Conservation (phyloP, 2,329 filamentous ascomycete genomes). For the Trichoderma gracile region DNA sequence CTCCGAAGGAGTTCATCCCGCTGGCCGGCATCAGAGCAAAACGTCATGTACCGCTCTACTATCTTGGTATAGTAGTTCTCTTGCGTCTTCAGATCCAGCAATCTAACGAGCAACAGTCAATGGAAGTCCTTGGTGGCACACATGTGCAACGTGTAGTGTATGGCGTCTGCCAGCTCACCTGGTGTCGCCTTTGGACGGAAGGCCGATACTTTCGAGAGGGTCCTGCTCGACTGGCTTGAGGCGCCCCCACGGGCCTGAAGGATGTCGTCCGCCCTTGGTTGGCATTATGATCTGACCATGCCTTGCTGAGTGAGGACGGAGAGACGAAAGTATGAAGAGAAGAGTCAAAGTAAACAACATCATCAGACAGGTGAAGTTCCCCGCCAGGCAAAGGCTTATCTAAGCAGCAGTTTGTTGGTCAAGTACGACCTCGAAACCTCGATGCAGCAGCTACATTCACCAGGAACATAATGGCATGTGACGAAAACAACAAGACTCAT, state of each 20-base stretch:
- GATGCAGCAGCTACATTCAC: neutral
- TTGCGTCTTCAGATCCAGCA: constrained; percentile 75
- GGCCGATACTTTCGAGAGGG: constrained; percentile 75
- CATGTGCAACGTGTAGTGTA: neutral
- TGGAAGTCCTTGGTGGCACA: neutral
- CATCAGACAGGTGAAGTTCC: neutral
- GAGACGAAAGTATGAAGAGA: neutral
- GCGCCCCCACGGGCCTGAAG: constrained; percentile 64
- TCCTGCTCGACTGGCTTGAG: constrained; percentile 75
- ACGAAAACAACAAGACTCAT: no score
- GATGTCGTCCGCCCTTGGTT: constrained; percentile 36
- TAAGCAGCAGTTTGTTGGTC: neutral
- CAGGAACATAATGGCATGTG: neutral
- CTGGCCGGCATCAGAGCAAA: constrained; percentile 74
- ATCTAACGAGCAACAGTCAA: constrained; percentile 44
- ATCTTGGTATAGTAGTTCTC: constrained; percentile 86
- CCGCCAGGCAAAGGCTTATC: constrained; percentile 12
- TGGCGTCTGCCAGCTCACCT: constrained; percentile 53
- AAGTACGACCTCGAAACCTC: neutral
- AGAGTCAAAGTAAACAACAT: neutral
- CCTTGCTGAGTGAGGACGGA: neutral
- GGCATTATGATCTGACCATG: constrained; percentile 30
- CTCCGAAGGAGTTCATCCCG: constrained; percentile 72
- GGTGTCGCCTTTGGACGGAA: constrained; percentile 88
- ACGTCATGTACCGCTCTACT: constrained; percentile 83